These are phyloP conservation scores for Dryas octopetala DNA, from an alignment of 306 rosid genomes.

Conservation along the genomic window DNA sequence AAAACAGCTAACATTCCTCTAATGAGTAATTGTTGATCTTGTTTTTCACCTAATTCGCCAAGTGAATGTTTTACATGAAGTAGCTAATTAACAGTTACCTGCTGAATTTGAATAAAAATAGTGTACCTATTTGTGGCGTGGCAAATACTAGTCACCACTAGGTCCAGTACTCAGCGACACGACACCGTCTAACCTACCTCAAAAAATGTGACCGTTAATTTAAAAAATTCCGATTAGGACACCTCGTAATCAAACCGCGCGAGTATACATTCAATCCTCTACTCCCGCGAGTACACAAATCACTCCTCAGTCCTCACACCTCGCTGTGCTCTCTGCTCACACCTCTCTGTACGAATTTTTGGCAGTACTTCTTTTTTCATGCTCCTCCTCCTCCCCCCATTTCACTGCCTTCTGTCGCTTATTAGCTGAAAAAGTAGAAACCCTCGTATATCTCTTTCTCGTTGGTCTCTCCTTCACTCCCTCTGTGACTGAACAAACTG, in stretches of 20 bases:
- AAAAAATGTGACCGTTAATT: slow-evolving; percentile 66
- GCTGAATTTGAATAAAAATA: not conserved
- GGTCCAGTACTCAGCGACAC: not conserved
- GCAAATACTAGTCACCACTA: no score
- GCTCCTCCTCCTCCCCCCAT: not conserved
- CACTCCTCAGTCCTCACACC: slow-evolving; percentile 7
- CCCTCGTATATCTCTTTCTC: not conserved
- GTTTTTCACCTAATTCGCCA: not conserved
- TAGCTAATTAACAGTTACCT: not conserved
- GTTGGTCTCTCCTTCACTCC: no score
- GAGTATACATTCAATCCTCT: slow-evolving; percentile 9
- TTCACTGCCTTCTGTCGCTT: not conserved
- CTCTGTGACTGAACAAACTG: no score
- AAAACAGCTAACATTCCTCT: no score
- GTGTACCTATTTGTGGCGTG: no score
- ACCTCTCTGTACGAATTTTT: slow-evolving; percentile 16
- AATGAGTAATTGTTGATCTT: no score
- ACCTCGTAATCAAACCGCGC: slow-evolving; percentile 26
- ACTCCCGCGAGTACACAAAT: slow-evolving; percentile 38
- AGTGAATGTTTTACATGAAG: not conserved
- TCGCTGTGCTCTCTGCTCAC: slow-evolving; percentile 20
- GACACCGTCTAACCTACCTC: slow-evolving; percentile 31
- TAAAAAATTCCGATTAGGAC: slow-evolving; percentile 30
- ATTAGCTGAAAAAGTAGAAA: not conserved
- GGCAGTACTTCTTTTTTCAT: slow-evolving; percentile 21